Evolutionary conservation across 1,284 basidiomycete genomes (phyloP), one percentile per base, ranked within the genome.

Genomic region (Inonotus obliquus): DNA sequence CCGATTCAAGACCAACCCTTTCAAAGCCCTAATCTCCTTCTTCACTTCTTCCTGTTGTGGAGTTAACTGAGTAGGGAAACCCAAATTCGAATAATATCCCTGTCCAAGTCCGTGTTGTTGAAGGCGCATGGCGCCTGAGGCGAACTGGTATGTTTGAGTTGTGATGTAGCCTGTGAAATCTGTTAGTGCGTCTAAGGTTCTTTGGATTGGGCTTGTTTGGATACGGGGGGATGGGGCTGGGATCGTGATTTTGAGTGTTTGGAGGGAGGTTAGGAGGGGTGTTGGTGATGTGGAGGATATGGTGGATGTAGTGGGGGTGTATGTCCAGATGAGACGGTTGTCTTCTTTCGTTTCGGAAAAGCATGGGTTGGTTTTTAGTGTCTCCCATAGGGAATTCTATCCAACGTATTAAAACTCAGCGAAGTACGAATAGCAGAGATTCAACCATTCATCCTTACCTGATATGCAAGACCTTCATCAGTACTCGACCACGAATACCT

Each of bases 111-210:
- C 71, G n/a, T 71, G 47, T 13, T 71, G 47, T 13, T 51, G 49
- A 48, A 61, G 38, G 59, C 72, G 69, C 47, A 77, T 69, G 13
- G 74, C 68, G 32, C 63, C 55, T 23, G 57, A 74, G 69, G 66
- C 75, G 19, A 76, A 76, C 32, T 77, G 66, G 67, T 86, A 87
- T 5, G 85, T 78, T 64, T 86, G 83, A 7, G 83, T 78, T 53
- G 82, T 82, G 66, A 89, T 77, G 71, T 86, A 87, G 4, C 85
- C 86, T 0, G 85, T 88, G 64, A 88, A 79, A 65, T 86, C 83
- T 0, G 82, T 77, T 44, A 87, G 74, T 0, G 83, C 69, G 66
- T 87, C 79, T 23, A 86, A 69, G 2, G 83, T 82, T 66, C 81
- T 78, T 66, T 85, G 82, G 69, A 75, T 77, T 13, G 71, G 65